Evolutionary conservation across 129 eudicot species (phyloP).

Genomic region (Centaurea solstitialis): DNA sequence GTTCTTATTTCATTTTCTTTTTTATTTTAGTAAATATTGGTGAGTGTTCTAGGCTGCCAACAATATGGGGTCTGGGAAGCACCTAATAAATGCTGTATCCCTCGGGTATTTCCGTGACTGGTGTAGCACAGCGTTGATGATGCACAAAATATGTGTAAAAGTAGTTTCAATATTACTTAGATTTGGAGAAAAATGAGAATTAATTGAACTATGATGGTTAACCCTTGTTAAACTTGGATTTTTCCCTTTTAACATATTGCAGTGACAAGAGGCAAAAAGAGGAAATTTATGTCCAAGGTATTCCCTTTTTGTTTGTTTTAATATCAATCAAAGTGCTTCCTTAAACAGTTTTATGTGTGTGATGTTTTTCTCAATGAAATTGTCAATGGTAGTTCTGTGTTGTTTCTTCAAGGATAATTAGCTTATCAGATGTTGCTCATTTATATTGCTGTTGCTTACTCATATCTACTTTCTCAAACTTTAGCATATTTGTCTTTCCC

Average conservation of each 20-base stretch:
- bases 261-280: constrained; percentile 62
- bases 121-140: not conserved
- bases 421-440: not conserved
- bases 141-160: not conserved
- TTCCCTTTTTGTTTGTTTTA: not conserved
- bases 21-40: not conserved
- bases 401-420: not conserved
- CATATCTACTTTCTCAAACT: not conserved
- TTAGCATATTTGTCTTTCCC: not conserved
- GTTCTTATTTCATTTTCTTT: not conserved
- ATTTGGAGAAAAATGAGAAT: not conserved
- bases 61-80: not conserved
- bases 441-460: not conserved
- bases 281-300: constrained; percentile 55
- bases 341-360: not conserved
- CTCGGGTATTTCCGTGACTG: not conserved
- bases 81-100: not conserved
- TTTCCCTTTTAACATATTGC: constrained; percentile 18
- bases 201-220: constrained; percentile 14
- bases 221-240: not conserved
- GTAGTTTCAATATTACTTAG: not conserved
- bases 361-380: not conserved
- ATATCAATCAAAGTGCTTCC: not conserved
- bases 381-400: not conserved
- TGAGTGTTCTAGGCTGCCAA: not conserved